Evolutionary conservation across 2,329 filamentous ascomycete species (phyloP), one percentile per base, ranked within the genome.

Genomic region (Lomentospora prolificans): DNA sequence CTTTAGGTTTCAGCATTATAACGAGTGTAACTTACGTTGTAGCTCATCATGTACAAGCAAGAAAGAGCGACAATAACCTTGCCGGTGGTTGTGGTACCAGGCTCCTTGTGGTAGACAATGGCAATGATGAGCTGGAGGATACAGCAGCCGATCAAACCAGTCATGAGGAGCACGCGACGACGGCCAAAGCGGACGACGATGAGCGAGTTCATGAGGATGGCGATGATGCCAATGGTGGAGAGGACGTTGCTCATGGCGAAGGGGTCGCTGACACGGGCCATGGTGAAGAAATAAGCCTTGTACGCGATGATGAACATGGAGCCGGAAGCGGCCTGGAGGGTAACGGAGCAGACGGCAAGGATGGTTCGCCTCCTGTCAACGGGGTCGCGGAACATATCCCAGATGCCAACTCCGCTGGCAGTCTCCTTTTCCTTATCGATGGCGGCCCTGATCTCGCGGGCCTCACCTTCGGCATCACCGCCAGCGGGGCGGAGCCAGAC

Each of bases 261-360:
- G 5, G 76, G 70, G 50, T 75, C 68, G 5, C 70, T 65, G 12
- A 79, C 73, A 41, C 70, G 67, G 19, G 75, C 75, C 74, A 79
- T 79, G 58, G 74, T 70, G 63, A 80, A 77, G 69, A 80, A 80
- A 64, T 80, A 80, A 6, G 76, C 77, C 44, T 70, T 68, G 60
- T 74, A 75, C 2, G 72, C 75, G 33, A 77, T 70, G 59, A 72
- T 67, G 67, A 74, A 64, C 75, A 76, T 58, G 4, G 72, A 72
- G 10, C 74, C 74, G 9, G 70, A 71, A 3, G 73, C 71, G 25
- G 74, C 73, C 60, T 77, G 74, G 2, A 71, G 68, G 1, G 67
- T 71, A 10, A 77, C 69, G 9, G 69, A 70, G 9, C 64, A 70
- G 30, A 76, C 66, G 19, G 72, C 65, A 4, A 76, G 62, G 14